phyloP scores from a whole-genome alignment of 2,329 filamentous ascomycete species.

The Trichoderma koningii region DNA sequence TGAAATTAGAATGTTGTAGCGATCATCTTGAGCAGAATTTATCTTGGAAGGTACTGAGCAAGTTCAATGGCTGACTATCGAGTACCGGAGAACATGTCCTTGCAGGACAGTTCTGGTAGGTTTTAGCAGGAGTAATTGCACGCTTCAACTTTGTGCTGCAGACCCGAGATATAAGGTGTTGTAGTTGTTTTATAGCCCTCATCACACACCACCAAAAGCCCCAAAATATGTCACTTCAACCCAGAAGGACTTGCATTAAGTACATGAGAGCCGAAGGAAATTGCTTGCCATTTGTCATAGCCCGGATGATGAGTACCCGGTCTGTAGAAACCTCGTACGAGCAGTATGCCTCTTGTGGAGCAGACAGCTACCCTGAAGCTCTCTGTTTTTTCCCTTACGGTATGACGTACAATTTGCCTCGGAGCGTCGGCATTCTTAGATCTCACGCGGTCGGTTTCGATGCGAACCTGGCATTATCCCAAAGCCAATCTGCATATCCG shows the following conservation, averaged over 20 bases:
- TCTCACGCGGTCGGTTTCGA: conserved; percentile 8
- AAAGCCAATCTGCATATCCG: neutral
- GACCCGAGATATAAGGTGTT: no score
- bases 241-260: neutral
- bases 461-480: neutral
- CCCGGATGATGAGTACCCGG: neutral
- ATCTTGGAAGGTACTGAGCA: no score
- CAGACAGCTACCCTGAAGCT: conserved; percentile 26
- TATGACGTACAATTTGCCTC: conserved; percentile 26
- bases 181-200: no score
- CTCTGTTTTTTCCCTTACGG: conserved; percentile 22
- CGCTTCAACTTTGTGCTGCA: no score
- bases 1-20: no score
- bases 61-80: no score
- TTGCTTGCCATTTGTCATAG: neutral
- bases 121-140: no score
- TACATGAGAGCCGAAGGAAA: neutral
- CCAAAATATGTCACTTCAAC: neutral
- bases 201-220: no score
- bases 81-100: no score
- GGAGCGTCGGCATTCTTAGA: conserved; percentile 9
- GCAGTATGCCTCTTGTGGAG: neutral
- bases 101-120: no score
- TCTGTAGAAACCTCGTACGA: neutral
- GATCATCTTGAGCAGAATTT: no score